A percentile compares a stretch with the other conserved stretches of the same genome.
Conservation (phyloP, 2,329 filamentous ascomycete species). For the Claviceps spartinae region DNA sequence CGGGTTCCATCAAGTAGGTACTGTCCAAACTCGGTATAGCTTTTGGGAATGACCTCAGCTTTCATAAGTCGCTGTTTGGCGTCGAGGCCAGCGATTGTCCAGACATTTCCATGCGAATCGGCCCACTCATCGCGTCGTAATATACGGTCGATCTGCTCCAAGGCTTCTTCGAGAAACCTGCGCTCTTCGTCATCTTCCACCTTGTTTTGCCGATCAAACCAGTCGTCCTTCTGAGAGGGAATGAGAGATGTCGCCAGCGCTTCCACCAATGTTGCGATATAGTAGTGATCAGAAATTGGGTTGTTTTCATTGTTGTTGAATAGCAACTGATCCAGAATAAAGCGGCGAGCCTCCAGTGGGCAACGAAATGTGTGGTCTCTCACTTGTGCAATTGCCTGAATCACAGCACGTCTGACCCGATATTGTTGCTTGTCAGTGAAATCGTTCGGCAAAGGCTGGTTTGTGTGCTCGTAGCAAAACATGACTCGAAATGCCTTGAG, state of each 20-base stretch:
- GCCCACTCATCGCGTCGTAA: conserved; percentile 57
- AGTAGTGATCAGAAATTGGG: conserved; percentile 75
- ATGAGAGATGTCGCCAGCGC: conserved; percentile 46
- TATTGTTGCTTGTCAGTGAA: conserved; percentile 81
- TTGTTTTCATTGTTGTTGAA: conserved; percentile 95
- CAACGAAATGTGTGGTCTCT: conserved; percentile 62
- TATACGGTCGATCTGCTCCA: conserved; percentile 53
- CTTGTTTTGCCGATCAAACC: conserved; percentile 30
- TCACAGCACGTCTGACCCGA: conserved; percentile 70
- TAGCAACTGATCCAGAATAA: conserved; percentile 77
- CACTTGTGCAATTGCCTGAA: conserved; percentile 65
- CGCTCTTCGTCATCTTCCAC: conserved; percentile 31
- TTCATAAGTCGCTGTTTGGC: conserved; percentile 52
- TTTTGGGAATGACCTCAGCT: conserved; percentile 41
- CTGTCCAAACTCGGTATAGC: conserved; percentile 43
- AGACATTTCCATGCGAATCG: conserved; percentile 53
- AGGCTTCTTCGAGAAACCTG: conserved; percentile 36
- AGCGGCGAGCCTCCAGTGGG: conserved; percentile 64
- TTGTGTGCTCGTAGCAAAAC: conserved; percentile 68
- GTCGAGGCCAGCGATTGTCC: conserved; percentile 48
- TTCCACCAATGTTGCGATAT: conserved; percentile 66
- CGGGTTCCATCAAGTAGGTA: conserved; percentile 52
- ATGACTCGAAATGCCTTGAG: conserved; percentile 76
- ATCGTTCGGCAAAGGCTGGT: conserved; percentile 77
- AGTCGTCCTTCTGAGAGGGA: conserved; percentile 31